These are phyloP conservation scores for Limnanthes douglasii DNA, from an alignment of 345 rosid species.

Conservation along the genomic window DNA sequence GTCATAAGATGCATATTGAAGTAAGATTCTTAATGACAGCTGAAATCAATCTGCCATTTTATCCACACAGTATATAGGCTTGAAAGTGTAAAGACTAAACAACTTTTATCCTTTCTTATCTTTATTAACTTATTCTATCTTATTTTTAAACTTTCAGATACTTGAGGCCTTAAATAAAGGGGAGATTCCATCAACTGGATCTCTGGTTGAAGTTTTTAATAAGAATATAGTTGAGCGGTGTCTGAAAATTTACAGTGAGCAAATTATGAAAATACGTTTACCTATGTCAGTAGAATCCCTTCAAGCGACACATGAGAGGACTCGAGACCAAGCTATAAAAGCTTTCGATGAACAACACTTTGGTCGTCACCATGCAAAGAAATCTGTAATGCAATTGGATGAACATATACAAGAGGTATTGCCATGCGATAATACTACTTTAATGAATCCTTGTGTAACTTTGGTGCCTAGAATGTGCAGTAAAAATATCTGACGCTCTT, in stretches of 20 bases:
- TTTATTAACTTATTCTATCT: constrained; percentile 1
- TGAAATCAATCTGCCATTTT: too few relatives aligned
- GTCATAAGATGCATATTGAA: too few relatives aligned
- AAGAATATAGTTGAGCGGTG: constrained; percentile 85
- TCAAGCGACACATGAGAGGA: constrained; percentile 48
- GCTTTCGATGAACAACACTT: constrained; percentile 86
- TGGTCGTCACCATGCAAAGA: constrained; percentile 90
- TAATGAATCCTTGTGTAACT: too few relatives aligned
- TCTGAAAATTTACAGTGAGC: constrained; percentile 59
- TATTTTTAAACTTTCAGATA: constrained; percentile 39
- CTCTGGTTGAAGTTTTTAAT: constrained; percentile 94
- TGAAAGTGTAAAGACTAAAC: too few relatives aligned
- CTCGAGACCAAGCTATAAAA: constrained; percentile 40
- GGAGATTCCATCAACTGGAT: constrained; percentile 98
- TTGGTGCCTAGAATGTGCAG: too few relatives aligned
- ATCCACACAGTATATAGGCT: too few relatives aligned
- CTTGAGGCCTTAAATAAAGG: constrained; percentile 97
- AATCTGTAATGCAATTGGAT: constrained; percentile 57
- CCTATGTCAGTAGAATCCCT: constrained; percentile 58
- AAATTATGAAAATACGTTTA: constrained; percentile 41
- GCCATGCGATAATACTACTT: too few relatives aligned
- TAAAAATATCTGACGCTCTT: constrained; percentile 4
- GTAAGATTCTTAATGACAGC: too few relatives aligned
- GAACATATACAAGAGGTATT: constrained; percentile 87
- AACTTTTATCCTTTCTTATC: neutral